A percentile compares a stretch with the other conserved stretches of the same genome.
Conservation (phyloP, 1,139 yeast species). For the Candida tropicalis region DNA sequence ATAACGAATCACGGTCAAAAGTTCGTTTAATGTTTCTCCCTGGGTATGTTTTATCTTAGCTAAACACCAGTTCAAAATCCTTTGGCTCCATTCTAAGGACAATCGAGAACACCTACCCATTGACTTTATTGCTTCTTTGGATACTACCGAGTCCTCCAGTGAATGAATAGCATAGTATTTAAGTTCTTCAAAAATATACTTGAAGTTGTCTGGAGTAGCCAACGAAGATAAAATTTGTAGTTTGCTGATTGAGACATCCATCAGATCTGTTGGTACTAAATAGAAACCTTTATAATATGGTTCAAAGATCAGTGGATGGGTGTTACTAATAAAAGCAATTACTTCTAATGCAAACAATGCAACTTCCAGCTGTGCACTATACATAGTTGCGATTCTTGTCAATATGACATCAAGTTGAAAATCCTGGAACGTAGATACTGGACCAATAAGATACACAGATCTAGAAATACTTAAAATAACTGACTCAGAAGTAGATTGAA, state of each 20-base stretch:
- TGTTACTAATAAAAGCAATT: constrained; percentile 35
- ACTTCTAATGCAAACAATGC: constrained; percentile 42
- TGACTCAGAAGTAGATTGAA: constrained; percentile 56
- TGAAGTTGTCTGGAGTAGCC: constrained; percentile 54
- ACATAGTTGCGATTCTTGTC: constrained; percentile 38
- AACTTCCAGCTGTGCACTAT: constrained; percentile 34
- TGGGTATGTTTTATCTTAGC: constrained; percentile 31
- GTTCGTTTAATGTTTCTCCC: constrained; percentile 52
- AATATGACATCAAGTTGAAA: constrained; percentile 54
- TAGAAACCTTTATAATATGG: constrained; percentile 54
- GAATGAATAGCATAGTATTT: constrained; percentile 61
- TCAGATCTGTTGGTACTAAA: constrained; percentile 59
- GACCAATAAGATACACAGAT: constrained; percentile 55
- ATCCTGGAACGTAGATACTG: constrained; percentile 50
- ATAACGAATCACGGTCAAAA: constrained; percentile 69
- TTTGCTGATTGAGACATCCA: constrained; percentile 53
- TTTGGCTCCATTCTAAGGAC: constrained; percentile 37
- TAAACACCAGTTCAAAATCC: constrained; percentile 46
- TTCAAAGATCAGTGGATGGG: constrained; percentile 49
- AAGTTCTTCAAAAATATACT: constrained; percentile 62
- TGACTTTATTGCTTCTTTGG: constrained; percentile 60
- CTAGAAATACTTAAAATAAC: constrained; percentile 65
- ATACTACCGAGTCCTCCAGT: constrained; percentile 29
- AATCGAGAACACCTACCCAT: constrained; percentile 54
- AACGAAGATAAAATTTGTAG: constrained; percentile 64